These are phyloP conservation scores for Cyberlindnera lachancei DNA, from an alignment of 805 yeast species.

Conservation along the genomic window DNA sequence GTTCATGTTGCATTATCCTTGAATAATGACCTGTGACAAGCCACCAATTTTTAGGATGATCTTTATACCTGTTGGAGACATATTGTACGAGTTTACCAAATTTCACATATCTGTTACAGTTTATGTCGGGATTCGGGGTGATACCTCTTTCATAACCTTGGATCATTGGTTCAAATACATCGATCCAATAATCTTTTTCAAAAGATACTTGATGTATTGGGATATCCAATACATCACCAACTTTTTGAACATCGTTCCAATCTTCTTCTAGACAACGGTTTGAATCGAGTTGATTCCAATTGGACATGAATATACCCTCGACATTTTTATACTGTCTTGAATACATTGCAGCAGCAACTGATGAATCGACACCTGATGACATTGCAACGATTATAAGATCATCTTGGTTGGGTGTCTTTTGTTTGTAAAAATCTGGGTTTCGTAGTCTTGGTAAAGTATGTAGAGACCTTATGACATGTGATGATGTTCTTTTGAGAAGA, in stretches of 20 bases:
- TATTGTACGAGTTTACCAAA: conserved; percentile 71
- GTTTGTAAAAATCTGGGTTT: conserved; percentile 23
- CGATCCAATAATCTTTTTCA: conserved; percentile 87
- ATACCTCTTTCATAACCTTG: conserved; percentile 58
- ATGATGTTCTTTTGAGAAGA: too few relatives aligned
- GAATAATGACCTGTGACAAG: conserved; percentile 86
- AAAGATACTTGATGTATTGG: conserved; percentile 73
- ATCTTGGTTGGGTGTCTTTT: conserved; percentile 35
- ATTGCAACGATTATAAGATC: conserved; percentile 79
- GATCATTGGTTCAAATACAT: conserved; percentile 91
- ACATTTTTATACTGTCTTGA: conserved; percentile 52
- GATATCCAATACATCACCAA: conserved; percentile 53
- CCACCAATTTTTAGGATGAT: conserved; percentile 65
- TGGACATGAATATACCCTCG: conserved; percentile 85
- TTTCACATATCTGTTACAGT: conserved; percentile 79
- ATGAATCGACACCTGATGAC: conserved; percentile 97
- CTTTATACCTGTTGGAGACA: conserved; percentile 32
- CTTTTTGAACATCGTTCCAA: conserved; percentile 74
- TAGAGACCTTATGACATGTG: background rate
- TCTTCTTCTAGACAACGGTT: conserved; percentile 76
- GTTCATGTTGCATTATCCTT: conserved; percentile 35
- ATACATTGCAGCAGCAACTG: conserved; percentile 72
- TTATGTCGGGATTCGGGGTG: conserved; percentile 94
- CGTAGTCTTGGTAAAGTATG: conserved; percentile 6
- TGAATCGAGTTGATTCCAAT: conserved; percentile 40